These are phyloP conservation scores for Podaxis sp. DNA, from an alignment of 768 basidiomycete species.

Conservation along the genomic window DNA sequence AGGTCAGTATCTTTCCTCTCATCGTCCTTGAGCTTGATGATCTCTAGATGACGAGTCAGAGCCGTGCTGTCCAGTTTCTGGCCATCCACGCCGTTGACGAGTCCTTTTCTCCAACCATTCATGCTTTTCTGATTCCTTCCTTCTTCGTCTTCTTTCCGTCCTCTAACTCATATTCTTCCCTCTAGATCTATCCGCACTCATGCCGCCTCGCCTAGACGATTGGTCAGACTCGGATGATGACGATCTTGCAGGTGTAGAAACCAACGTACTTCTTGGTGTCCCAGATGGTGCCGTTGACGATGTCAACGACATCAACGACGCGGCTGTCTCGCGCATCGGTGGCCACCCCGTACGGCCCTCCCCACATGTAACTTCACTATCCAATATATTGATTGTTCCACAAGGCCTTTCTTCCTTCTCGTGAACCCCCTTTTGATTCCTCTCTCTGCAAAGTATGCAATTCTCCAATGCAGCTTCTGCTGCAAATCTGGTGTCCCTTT, in stretches of 20 bases:
- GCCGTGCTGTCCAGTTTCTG: slow-evolving; percentile 58
- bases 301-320: slow-evolving; percentile 63
- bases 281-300: slow-evolving; percentile 72
- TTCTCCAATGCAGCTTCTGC: slow-evolving; percentile 74
- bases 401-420: slow-evolving; percentile 73
- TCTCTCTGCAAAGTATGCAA: slow-evolving; percentile 74
- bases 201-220: slow-evolving; percentile 53
- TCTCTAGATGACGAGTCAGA: slow-evolving; percentile 82
- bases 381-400: slow-evolving; percentile 43
- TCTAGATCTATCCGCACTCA: slow-evolving; percentile 24
- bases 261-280: slow-evolving; percentile 74
- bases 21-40: slow-evolving; percentile 39
- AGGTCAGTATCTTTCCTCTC: slow-evolving; percentile 17
- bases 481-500: slow-evolving; percentile 90
- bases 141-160: slow-evolving; percentile 20
- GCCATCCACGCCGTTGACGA: slow-evolving; percentile 60
- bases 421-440: slow-evolving; percentile 59
- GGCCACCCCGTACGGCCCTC: slow-evolving; percentile 83
- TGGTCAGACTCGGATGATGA: slow-evolving; percentile 87
- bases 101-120: slow-evolving; percentile 75
- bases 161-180: slow-evolving; percentile 23
- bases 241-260: slow-evolving; percentile 53
- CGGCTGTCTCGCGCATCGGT: slow-evolving; percentile 86
- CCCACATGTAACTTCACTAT: slow-evolving; percentile 46
- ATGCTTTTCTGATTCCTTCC: slow-evolving; percentile 75